These are phyloP conservation scores for Calonectria naviculata DNA, from an alignment of 2,329 filamentous ascomycete species.

Conservation along the genomic window DNA sequence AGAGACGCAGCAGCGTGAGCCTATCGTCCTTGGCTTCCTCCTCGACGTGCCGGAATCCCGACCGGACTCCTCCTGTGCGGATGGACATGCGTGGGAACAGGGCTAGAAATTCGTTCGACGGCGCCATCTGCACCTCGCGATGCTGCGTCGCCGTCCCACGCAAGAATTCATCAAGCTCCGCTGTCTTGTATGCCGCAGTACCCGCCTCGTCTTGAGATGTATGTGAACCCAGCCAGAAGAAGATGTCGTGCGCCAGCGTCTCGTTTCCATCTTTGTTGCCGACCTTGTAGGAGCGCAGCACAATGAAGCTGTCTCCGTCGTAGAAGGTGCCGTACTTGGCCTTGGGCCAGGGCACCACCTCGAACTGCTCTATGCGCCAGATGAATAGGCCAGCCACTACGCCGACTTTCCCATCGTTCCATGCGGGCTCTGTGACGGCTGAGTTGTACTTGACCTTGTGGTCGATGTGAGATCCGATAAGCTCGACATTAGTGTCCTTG, in stretches of 20 bases:
- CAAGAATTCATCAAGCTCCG: conserved; percentile 76
- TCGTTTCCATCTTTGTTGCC: conserved; percentile 54
- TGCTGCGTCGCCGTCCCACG: conserved; percentile 71
- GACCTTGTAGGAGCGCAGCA: conserved; percentile 69
- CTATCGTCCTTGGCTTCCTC: conserved; percentile 53
- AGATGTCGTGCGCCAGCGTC: conserved; percentile 71
- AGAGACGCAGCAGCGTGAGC: conserved; percentile 69
- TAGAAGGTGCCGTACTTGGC: conserved; percentile 69
- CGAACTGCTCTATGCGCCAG: conserved; percentile 76
- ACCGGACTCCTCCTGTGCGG: conserved; percentile 67
- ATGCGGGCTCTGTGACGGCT: conserved; percentile 73
- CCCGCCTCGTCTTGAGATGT: conserved; percentile 77
- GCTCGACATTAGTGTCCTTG: conserved; percentile 75
- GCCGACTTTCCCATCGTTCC: conserved; percentile 70
- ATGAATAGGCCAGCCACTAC: conserved; percentile 64
- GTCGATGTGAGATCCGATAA: conserved; percentile 72
- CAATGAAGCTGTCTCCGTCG: conserved; percentile 76
- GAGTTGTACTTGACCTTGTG: conserved; percentile 76
- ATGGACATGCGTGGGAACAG: conserved; percentile 72
- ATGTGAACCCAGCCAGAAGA: conserved; percentile 76
- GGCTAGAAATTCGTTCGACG: conserved; percentile 68
- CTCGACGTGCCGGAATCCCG: conserved; percentile 74
- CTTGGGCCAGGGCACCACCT: conserved; percentile 70
- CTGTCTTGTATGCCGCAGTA: conserved; percentile 76
- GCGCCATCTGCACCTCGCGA: conserved; percentile 70